Percentiles rank a stretch among this genome's conserved stretches.
Evolutionary conservation across 768 basidiomycete species (phyloP).

Genomic region (Lactarius deliciosus): DNA sequence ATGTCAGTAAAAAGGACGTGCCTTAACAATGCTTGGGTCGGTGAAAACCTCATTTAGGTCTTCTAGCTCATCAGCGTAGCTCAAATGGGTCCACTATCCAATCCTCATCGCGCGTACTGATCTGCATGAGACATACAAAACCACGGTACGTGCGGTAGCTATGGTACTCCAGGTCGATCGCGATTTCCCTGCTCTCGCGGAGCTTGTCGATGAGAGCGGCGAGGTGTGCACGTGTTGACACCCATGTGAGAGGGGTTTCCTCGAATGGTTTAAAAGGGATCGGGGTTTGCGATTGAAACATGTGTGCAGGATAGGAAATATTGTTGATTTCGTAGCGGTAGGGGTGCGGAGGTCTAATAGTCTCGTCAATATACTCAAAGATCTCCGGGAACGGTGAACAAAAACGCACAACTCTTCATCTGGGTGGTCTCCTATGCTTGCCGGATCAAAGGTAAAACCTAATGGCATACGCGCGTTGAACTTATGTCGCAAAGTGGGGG

Average conservation of each 20-base stretch:
- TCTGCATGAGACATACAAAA: conserved; percentile 92
- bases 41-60: conserved; percentile 82
- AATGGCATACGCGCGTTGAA: conserved; percentile 82
- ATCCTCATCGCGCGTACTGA: conserved; percentile 81
- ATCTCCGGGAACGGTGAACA: background rate
- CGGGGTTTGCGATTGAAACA: conserved; percentile 57
- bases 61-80: conserved; percentile 70
- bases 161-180: conserved; percentile 95
- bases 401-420: conserved; percentile 24
- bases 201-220: conserved; percentile 66
- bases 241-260: conserved; percentile 66
- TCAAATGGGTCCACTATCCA: conserved; percentile 84
- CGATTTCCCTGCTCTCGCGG: conserved; percentile 70
- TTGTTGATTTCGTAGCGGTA: conserved; percentile 86
- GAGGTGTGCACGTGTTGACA: conserved; percentile 58
- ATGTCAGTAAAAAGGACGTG: conserved; percentile 35
- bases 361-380: conserved; percentile 25
- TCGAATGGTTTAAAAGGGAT: conserved; percentile 58
- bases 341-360: conserved; percentile 54
- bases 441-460: conserved; percentile 53
- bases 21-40: conserved; percentile 84
- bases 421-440: conserved; percentile 31
- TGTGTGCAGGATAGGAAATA: conserved; percentile 59
- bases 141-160: conserved; percentile 81
- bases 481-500: conserved; percentile 70